A percentile compares a stretch with the other conserved stretches of the same genome.
Evolutionary conservation across 2,329 filamentous ascomycete species (phyloP).

Genomic region (Aspergillus sclerotialis): DNA sequence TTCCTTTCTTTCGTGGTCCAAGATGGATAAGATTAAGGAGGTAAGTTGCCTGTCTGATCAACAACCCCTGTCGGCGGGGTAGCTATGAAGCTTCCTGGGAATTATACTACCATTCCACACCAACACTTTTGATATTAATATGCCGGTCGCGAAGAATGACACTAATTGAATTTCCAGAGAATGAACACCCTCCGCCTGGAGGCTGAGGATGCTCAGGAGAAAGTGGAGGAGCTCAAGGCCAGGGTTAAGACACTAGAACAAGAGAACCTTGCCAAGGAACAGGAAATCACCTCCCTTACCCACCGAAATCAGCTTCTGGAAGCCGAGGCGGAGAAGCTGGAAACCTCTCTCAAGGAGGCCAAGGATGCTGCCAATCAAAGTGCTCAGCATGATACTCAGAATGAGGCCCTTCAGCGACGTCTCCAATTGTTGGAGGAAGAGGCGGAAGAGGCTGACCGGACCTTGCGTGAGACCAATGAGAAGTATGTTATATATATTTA

Average conservation of each 20-base stretch:
- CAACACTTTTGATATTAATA: no score
- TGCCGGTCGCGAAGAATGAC: no score
- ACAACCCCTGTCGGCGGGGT: conserved; percentile 35
- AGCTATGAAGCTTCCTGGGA: conserved; percentile 25
- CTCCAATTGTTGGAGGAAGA: conserved; percentile 96
- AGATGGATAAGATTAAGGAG: conserved; percentile 87
- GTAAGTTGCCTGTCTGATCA: conserved; percentile 51
- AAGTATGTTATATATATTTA: conserved; percentile 62
- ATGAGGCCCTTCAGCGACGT: conserved; percentile 84
- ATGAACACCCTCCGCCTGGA: conserved; percentile 92
- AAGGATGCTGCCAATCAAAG: conserved; percentile 83
- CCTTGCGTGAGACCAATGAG: conserved; percentile 92
- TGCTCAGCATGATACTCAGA: conserved; percentile 75
- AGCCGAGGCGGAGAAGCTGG: conserved; percentile 85
- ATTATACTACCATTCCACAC: no score
- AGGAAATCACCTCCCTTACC: conserved; percentile 91
- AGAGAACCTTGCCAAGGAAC: conserved; percentile 93
- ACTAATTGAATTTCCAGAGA: conserved; percentile 61
- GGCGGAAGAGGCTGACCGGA: conserved; percentile 93
- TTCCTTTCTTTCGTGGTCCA: conserved; percentile 22
- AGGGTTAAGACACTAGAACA: conserved; percentile 89
- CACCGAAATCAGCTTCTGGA: conserved; percentile 95
- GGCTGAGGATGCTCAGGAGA: conserved; percentile 73
- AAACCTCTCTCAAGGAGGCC: conserved; percentile 71
- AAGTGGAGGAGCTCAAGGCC: conserved; percentile 78